A percentile compares a stretch with the other conserved stretches of the same genome.
Conservation (phyloP, 768 basidiomycete genomes). For the Suillus placidus region DNA sequence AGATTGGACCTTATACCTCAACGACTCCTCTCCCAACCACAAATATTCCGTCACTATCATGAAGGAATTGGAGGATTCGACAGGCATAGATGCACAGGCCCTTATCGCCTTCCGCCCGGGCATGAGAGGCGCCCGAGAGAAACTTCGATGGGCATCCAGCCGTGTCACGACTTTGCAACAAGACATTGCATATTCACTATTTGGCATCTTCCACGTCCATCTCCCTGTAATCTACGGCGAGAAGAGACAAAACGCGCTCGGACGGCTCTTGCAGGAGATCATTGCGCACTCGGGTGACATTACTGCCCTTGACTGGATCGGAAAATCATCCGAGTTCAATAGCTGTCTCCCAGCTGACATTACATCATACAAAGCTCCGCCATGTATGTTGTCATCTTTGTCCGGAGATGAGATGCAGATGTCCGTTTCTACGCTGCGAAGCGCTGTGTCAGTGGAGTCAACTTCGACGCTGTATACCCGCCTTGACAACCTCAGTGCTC, state of each 20-base stretch:
- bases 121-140: not conserved
- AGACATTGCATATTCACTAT: not conserved
- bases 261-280: not conserved
- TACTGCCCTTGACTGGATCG: not conserved
- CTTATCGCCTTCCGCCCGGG: not conserved
- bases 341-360: conserved; percentile 3
- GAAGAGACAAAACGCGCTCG: not conserved
- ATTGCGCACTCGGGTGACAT: not conserved
- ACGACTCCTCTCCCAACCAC: not conserved
- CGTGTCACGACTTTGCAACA: not conserved
- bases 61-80: not conserved
- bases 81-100: conserved; percentile 1
- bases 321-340: not conserved
- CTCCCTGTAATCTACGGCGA: not conserved
- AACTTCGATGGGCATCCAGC: not conserved
- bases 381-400: not conserved
- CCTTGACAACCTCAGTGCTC: not conserved
- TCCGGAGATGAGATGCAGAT: not conserved
- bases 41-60: not conserved
- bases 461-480: not conserved
- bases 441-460: not conserved
- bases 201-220: not conserved
- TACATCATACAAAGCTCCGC: not conserved
- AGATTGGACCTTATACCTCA: not conserved
- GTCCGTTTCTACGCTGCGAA: not conserved